Conservation (phyloP, 2,329 filamentous ascomycete species). For the Fulvia fulva region DNA sequence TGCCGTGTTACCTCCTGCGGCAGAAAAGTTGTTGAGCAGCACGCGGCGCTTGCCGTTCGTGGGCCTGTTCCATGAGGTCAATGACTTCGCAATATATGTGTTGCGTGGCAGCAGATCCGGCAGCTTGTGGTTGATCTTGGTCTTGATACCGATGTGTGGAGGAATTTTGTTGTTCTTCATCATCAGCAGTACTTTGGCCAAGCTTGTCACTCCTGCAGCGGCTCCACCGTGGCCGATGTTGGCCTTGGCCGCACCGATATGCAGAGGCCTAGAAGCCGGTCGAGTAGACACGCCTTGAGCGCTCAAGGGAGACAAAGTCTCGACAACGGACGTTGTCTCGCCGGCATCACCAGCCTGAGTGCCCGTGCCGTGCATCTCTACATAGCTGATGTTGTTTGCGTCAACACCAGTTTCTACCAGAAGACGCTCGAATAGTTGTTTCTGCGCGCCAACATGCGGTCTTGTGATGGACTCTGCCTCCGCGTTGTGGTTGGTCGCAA, state of each 20-base stretch:
- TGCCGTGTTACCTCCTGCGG: slow-evolving; percentile 68
- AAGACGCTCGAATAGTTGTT: background rate
- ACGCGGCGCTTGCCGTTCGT: slow-evolving; percentile 36
- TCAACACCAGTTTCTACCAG: slow-evolving; percentile 3
- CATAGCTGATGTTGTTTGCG: slow-evolving; percentile 1
- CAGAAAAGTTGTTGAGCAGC: slow-evolving; percentile 65
- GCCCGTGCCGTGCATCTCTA: slow-evolving; percentile 3
- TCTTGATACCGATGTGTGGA: slow-evolving; percentile 65
- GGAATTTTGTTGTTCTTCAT: slow-evolving; percentile 60
- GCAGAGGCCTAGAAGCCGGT: slow-evolving; percentile 9
- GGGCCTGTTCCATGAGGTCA: slow-evolving; percentile 37
- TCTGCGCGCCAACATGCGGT: slow-evolving; percentile 14
- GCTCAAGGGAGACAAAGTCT: slow-evolving; percentile 10
- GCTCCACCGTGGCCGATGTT: slow-evolving; percentile 26
- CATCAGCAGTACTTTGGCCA: slow-evolving; percentile 64
- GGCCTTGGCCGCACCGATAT: slow-evolving; percentile 25
- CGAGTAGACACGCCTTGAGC: too few relatives aligned
- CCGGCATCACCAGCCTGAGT: slow-evolving; percentile 1
- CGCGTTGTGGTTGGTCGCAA: slow-evolving; percentile 25
- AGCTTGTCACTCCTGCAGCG: slow-evolving; percentile 42
- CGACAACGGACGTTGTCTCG: slow-evolving; percentile 12
- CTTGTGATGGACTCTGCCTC: slow-evolving; percentile 18
- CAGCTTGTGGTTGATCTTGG: slow-evolving; percentile 57
- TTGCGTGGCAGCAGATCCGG: slow-evolving; percentile 56
- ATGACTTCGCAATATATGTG: slow-evolving; percentile 53